phyloP scores from a whole-genome alignment of 2,329 filamentous ascomycete genomes.

The Aspergillus aculeatinus region DNA sequence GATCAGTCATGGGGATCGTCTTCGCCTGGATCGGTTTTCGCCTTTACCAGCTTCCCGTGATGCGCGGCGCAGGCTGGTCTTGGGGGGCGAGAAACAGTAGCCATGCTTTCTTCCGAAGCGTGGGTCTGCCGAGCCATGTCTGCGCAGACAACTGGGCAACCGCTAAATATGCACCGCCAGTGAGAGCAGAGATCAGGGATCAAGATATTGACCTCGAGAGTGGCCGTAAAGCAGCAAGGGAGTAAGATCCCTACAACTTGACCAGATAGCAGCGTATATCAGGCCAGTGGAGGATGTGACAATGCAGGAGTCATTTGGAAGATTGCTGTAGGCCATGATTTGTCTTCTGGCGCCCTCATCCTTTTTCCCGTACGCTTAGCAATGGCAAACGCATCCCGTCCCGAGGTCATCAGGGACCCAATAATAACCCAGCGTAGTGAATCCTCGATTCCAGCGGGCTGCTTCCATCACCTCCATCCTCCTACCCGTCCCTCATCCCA shows the following conservation, averaged over 20 bases:
- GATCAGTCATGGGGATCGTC: slow-evolving; percentile 73
- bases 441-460: not conserved
- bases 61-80: slow-evolving; percentile 78
- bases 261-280: not conserved
- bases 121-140: slow-evolving; percentile 35
- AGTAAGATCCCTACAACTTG: slow-evolving; percentile 1
- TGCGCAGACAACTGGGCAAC: slow-evolving; percentile 31
- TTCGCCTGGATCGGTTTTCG: slow-evolving; percentile 74
- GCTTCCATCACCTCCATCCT: slow-evolving; percentile 71
- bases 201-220: slow-evolving; percentile 23
- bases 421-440: not conserved
- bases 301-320: not conserved
- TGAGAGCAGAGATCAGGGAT: slow-evolving; percentile 1
- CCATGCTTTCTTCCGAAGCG: slow-evolving; percentile 60
- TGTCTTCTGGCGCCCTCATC: not conserved
- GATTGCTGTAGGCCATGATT: not conserved
- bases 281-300: not conserved
- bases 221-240: slow-evolving; percentile 14
- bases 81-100: slow-evolving; percentile 76
- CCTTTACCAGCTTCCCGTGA: slow-evolving; percentile 81
- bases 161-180: slow-evolving; percentile 3
- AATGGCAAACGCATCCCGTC: not conserved
- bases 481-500: slow-evolving; percentile 97
- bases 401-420: not conserved
- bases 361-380: not conserved